A percentile compares a stretch with the other conserved stretches of the same genome.
Conservation (phyloP, 305 asterid genomes). For the Ajuga reptans region DNA sequence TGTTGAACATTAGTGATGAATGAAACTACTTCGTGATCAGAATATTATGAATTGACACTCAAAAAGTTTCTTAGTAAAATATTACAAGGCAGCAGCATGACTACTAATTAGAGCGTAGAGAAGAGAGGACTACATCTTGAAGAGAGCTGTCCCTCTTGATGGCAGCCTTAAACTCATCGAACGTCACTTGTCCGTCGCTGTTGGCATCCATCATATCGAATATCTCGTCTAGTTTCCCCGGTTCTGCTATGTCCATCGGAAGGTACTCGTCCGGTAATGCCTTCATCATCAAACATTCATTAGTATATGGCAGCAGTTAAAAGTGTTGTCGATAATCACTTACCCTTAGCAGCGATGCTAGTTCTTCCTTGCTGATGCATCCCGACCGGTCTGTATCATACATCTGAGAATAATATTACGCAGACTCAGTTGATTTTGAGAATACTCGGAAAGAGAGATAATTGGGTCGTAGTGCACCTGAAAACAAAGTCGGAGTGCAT, state of each 20-base stretch:
- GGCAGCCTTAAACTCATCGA: slow-evolving; percentile 76
- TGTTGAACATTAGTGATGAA: too few relatives aligned
- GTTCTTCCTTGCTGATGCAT: slow-evolving; percentile 81
- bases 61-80: too few relatives aligned
- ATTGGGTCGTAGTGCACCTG: slow-evolving; percentile 35
- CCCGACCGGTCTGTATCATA: slow-evolving; percentile 79
- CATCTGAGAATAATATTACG: slow-evolving; percentile 38
- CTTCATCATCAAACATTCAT: slow-evolving; percentile 21
- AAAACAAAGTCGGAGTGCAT: slow-evolving; percentile 80
- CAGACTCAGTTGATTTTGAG: too few relatives aligned
- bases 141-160: slow-evolving; percentile 81
- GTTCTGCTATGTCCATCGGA: slow-evolving; percentile 61
- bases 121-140: slow-evolving; percentile 70
- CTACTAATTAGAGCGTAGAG: slow-evolving; percentile 51
- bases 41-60: too few relatives aligned
- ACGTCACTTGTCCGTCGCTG: slow-evolving; percentile 69
- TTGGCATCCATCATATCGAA: slow-evolving; percentile 80
- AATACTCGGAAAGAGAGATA: neutral
- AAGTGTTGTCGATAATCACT: neutral
- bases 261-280: slow-evolving; percentile 78
- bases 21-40: too few relatives aligned
- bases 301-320: too few relatives aligned
- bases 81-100: neutral
- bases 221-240: slow-evolving; percentile 76
- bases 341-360: slow-evolving; percentile 78